These are phyloP conservation scores for Rhamnella rubrinervis DNA, from an alignment of 331 rosid species.

Conservation along the genomic window DNA sequence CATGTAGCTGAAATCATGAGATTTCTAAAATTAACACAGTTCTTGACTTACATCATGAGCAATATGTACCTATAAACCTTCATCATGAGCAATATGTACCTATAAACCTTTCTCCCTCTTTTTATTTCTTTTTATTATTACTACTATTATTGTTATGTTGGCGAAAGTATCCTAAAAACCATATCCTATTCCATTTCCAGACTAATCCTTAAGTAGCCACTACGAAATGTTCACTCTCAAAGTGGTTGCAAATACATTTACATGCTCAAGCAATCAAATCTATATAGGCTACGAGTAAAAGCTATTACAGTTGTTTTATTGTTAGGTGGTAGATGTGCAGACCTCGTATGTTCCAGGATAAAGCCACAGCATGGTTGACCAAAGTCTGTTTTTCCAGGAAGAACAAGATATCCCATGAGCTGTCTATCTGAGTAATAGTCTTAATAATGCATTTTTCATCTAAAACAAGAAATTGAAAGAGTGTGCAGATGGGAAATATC, in stretches of 20 bases:
- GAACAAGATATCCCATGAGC: slow-evolving; percentile 25
- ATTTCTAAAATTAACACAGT: no score
- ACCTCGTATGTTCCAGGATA: slow-evolving; percentile 98
- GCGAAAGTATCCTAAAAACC: no score
- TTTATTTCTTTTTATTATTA: no score
- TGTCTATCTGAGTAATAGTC: slow-evolving; percentile 1
- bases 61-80: no score
- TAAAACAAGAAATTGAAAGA: background rate
- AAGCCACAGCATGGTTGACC: slow-evolving; percentile 86
- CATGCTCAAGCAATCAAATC: background rate
- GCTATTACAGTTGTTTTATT: background rate
- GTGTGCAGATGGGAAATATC: background rate
- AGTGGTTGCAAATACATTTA: background rate
- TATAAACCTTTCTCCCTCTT: no score
- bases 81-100: no score
- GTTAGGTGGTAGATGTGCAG: slow-evolving; percentile 31
- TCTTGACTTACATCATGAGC: no score
- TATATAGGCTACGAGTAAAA: background rate
- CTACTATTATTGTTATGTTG: no score
- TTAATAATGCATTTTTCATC: background rate
- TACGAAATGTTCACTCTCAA: background rate
- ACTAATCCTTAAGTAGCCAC: background rate
- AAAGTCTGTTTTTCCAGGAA: slow-evolving; percentile 56
- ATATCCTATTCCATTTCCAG: background rate
- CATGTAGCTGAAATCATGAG: background rate